These are phyloP conservation scores for Chrysopogon serrulatus DNA, from an alignment of 176 grass and related monocot species.

Conservation along the genomic window DNA sequence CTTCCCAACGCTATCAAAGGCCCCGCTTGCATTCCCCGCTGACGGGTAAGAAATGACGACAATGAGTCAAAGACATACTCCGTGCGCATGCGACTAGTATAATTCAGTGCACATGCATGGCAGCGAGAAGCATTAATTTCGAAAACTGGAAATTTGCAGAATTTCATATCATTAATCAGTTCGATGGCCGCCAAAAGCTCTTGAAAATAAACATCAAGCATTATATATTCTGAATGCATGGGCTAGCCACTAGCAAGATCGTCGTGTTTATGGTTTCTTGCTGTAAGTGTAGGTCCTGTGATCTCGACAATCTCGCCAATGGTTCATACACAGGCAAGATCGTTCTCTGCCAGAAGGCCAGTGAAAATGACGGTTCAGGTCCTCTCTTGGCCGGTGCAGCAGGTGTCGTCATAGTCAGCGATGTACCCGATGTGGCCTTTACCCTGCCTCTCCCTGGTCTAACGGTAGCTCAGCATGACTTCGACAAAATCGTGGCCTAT, in stretches of 20 bases:
- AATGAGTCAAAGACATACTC: too few species aligned
- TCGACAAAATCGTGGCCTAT: slow-evolving; percentile 7
- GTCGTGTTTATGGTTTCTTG: neutral
- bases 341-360: neutral
- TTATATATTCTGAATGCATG: neutral
- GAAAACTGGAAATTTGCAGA: too few species aligned
- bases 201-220: too few species aligned
- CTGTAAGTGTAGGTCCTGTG: slow-evolving; percentile 7
- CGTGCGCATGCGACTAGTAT: too few species aligned
- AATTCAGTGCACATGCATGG: too few species aligned
- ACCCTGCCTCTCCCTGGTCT: neutral
- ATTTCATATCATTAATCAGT: too few species aligned
- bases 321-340: slow-evolving; percentile 16
- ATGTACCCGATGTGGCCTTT: neutral
- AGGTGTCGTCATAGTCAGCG: neutral
- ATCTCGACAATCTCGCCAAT: neutral
- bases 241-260: accelerated
- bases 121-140: too few species aligned
- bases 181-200: too few species aligned
- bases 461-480: neutral
- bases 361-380: neutral
- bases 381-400: neutral
- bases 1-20: neutral
- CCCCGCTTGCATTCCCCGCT: neutral
- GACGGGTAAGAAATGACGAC: neutral